Conservation (phyloP, 805 yeast genomes). For the Ogataea allantospora region DNA sequence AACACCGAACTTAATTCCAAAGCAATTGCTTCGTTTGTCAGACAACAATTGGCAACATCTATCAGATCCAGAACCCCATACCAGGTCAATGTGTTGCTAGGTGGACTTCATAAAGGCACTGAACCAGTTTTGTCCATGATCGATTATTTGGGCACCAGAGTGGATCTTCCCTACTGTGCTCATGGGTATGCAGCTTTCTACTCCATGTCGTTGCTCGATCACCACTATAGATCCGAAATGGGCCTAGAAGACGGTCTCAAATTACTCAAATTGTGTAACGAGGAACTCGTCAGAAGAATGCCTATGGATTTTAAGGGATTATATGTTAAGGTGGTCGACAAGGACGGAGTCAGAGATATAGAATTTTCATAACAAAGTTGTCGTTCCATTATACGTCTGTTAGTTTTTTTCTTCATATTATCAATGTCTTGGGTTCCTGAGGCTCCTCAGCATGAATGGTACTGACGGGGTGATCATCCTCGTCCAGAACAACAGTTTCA, state of each 20-base stretch:
- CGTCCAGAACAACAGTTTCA: constrained; percentile 18
- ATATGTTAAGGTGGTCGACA: constrained; percentile 34
- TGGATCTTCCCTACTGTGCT: constrained; percentile 91
- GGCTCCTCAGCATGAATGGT: constrained; percentile 14
- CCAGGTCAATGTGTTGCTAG: constrained; percentile 89
- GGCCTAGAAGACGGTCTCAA: constrained; percentile 73
- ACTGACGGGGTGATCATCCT: constrained; percentile 17
- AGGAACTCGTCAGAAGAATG: constrained; percentile 79
- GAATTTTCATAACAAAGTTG: constrained; percentile 18
- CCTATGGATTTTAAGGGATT: constrained; percentile 92
- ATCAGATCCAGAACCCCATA: constrained; percentile 93
- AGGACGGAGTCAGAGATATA: constrained; percentile 34
- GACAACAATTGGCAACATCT: constrained; percentile 84
- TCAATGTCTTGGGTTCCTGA: constrained; percentile 7
- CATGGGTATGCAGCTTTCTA: constrained; percentile 99
- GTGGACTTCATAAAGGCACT: constrained; percentile 60
- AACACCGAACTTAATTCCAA: constrained; percentile 76
- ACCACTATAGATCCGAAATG: constrained; percentile 80
- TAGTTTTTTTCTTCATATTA: constrained; percentile 3
- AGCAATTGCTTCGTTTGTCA: constrained; percentile 84
- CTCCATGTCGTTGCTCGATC: constrained; percentile 84
- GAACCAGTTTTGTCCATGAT: constrained; percentile 78
- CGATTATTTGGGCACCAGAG: constrained; percentile 91
- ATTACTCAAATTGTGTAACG: constrained; percentile 67
- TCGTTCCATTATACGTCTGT: constrained; percentile 7